Base-by-base conservation (phyloP, 768 basidiomycete species). In the Postia placenta region DNA sequence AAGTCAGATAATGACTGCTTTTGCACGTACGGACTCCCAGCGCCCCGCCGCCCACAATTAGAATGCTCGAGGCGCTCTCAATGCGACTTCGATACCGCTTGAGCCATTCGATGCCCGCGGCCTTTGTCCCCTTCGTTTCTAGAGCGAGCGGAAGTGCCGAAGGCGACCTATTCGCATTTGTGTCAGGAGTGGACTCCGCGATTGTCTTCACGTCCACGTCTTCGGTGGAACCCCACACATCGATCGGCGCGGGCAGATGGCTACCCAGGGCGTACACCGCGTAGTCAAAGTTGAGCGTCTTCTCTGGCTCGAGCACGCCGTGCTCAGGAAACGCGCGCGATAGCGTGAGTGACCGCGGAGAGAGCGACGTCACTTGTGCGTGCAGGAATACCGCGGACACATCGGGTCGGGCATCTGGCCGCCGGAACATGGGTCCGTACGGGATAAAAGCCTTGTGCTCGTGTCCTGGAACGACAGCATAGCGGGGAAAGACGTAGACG, bases 11-110 rank as follows among this genome's bases (percentile, higher is more conserved):
- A 24, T 20, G 17, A 4, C 11, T 11, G 9, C 22, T 9, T 35
- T 5, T 25, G 36, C 23, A 72, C 80, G 56, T 60, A 85, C 83
- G 82, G 23, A 87, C 78, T 2, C 85, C 86, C 7, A 87, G 73
- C 0, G 86, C 82, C 0, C 87, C 86, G 11, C 83, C 85, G 1
- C 87, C 86, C 2, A 87, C 74, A 12, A 87, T 73, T 5, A 87
- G 72, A 3, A 88, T 71, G 36, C 71, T 76, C 1, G 61, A 65
- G 0, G 81, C 72, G 2, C 60, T 63, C 45, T 73, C 64, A 42
- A 87, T 69, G 3, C 66, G 61, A 26, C 60, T 59, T 56, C 85
- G 83, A 47, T 72, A 70, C n/a, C 66, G 61, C 51, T 67, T 68
- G 37, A 84, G 66, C 72, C 78, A 82, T 2, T 63, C 66, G 14